Evolutionary conservation across 2,329 filamentous ascomycete species (phyloP), one percentile per base, ranked within the genome.

Genomic region (Coniella vitis): DNA sequence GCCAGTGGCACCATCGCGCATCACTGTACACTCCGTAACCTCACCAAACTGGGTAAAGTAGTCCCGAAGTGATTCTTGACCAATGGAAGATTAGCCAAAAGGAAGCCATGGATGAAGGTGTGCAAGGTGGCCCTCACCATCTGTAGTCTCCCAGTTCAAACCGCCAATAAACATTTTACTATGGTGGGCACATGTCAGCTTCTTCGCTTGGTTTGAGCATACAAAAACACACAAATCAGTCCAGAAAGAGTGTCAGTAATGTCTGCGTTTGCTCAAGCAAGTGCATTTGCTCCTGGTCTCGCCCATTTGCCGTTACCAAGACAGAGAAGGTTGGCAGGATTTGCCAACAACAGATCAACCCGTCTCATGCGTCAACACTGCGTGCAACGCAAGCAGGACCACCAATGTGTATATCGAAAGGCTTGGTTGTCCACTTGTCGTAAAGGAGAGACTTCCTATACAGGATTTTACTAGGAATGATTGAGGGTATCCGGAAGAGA

Each of bases 81-180:
- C 34, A 12, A 17, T 13, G 29, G 21, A 7, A 22, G 9, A 16
- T 16, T n/a, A 22, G 17, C 17, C 21, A 40, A 9, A 16, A 41
- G 29, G 4, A 41, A 9, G n/a, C 10, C 14, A 14, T 14, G 2
- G n/a, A 16, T 7, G 9, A 22, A 3, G 8, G 4, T 31, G 16
- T 16, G 9, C 7, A 25, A 8, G 8, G 37, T 46, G 46, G 7
- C 37, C 71, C 90, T 78, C 83, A 97, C 91, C 84, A 72, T 97
- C 91, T 48, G 93, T 97, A 14, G 93, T 98, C 69, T 98, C 93
- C 93, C 93, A 98, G 65, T 98, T 98, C 48, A 98, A 73, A 36
- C 93, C 93, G 61, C 93, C 93, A 69, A 98, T 98, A 61, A 98
- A 98, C 93, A 98, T 98, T 74, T 98, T 98, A 62, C 93, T 98